Base-by-base conservation (phyloP, 139 green algal genomes). In the Picochlorum sp. region DNA sequence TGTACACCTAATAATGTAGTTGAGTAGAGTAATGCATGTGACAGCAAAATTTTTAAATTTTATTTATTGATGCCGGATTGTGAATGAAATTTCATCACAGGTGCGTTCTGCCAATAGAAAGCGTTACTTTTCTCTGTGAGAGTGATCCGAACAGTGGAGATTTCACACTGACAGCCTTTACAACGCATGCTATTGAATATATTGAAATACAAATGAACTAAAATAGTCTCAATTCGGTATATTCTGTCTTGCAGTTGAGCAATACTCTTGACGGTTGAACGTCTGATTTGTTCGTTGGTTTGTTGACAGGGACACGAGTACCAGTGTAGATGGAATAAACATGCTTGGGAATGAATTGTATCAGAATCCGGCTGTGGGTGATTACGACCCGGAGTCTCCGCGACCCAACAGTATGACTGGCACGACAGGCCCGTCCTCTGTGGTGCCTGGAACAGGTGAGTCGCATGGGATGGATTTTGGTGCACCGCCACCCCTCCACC, bases 21-120 rank as follows among this genome's bases (percentile, higher is more conserved):
- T 1, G 23, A 24, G 23, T 24, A 24, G 23, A 24, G 23, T 1
- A 24, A 24, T 2, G 24, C 34, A 41, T 41, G 34, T 41, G 14
- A 41, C 8, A 41, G 28, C 4, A 7, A 30, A 30, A 30, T 5
- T 30, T 7, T 4, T 30, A 30, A 30, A 30, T 7, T 30, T 30
- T 30, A 30, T 30, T 14, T 13, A 11, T 41, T 13, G 1, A 41
- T 41, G 8, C 8, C 34, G 8, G 78, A 96, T 96, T 60, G 85
- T 88, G 0, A 82, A 97, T 11, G 91, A 97, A 72, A 96, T 97
- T 45, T 97, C 97, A 65, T 73, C 95, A 77, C 77, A 96, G 34
- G 68, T 97, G 95, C 83, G 97, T 92, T 65, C 59, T 24, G 20
- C 72, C 57, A 51, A 37, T 55, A 26, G 47, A 55, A 18, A 21